Conservation (phyloP, 2,329 filamentous ascomycete species). For the Sarocladium brachiariae region DNA sequence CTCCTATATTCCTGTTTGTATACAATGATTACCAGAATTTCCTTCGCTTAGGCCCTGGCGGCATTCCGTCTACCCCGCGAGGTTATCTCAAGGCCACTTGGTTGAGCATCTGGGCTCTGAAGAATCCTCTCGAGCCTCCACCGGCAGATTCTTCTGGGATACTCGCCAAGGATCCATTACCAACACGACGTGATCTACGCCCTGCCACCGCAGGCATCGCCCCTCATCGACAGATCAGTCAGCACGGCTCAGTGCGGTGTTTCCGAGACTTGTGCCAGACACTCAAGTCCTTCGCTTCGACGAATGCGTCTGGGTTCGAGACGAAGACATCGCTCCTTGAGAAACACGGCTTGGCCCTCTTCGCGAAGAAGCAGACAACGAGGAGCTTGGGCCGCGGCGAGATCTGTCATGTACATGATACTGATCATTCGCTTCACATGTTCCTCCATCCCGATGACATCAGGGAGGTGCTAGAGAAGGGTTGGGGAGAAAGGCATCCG, state of each 20-base stretch:
- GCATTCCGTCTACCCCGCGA: constrained; percentile 64
- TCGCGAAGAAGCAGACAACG: constrained; percentile 52
- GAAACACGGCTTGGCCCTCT: constrained; percentile 73
- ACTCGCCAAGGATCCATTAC: constrained; percentile 45
- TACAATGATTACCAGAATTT: constrained; percentile 71
- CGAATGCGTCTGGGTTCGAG: constrained; percentile 42
- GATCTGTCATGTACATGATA: constrained; percentile 72
- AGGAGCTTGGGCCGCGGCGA: constrained; percentile 73
- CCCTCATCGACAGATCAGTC: constrained; percentile 71
- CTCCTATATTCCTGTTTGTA: constrained; percentile 44
- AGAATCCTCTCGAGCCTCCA: constrained; percentile 50
- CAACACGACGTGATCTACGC: constrained; percentile 54
- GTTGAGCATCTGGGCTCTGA: constrained; percentile 64
- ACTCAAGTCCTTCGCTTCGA: constrained; percentile 43
- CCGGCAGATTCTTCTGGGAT: constrained; percentile 40
- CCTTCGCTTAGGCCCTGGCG: constrained; percentile 70
- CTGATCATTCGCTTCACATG: constrained; percentile 71
- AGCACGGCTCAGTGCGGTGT: constrained; percentile 48
- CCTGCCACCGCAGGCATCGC: constrained; percentile 70
- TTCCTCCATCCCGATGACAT: constrained; percentile 75
- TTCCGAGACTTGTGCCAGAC: constrained; percentile 48
- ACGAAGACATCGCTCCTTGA: constrained; percentile 71
- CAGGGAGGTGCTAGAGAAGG: constrained; percentile 60
- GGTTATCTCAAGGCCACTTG: constrained; percentile 71
- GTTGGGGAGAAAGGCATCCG: constrained; percentile 70